Evolutionary conservation across 2,329 filamentous ascomycete species (phyloP), one percentile per base, ranked within the genome.

Genomic region (Chaetomium sp.): DNA sequence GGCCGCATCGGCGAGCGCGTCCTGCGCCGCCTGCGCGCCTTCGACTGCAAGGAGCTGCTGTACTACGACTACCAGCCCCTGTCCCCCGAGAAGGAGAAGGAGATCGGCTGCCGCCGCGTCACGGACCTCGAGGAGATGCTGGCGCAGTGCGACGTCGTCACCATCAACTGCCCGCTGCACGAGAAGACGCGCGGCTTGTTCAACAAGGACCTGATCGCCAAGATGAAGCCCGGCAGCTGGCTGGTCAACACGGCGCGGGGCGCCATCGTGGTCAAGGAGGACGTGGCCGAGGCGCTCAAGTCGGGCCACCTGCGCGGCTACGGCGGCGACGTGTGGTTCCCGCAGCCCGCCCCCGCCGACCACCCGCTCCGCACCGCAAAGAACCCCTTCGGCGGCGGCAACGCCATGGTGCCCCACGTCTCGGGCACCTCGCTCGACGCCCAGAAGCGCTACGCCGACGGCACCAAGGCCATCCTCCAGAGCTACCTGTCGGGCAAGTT

Each of bases 1-100:
- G 95, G 95, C 78, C 92, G 95, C 78, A 99, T 99, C 74, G 95
- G 95, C 75, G 93, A 98, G 88, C 93, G 95, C 81, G 95, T 99
- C 65, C 88, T 99, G 73, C 91, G 94, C 79, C 89, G 95, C 71
- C 90, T 99, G 75, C 96, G 96, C 88, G 84, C 93, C 71, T 99
- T 99, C 77, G 94, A 97, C 85, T 99, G 95, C 92, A 97, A 97
- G 89, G 94, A 98, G 86, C 87, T 99, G 58, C 87, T 98, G 70
- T 99, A 99, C 91, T 98, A 91, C 79, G 95, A 99, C 84, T 99
- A 99, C 90, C 95, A 99, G 86, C 93, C 94, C 60, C 85, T 99
- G 70, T 85, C 82, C 67, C 76, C 92, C 67, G 93, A 97, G 83
- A 84, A 88, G 74, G 93, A 98, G 87, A 88, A 90, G 81, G 94